Evolutionary conservation across 495 filamentous ascomycete species (phyloP).

Genomic region (Aspergillus coremiiformis): DNA sequence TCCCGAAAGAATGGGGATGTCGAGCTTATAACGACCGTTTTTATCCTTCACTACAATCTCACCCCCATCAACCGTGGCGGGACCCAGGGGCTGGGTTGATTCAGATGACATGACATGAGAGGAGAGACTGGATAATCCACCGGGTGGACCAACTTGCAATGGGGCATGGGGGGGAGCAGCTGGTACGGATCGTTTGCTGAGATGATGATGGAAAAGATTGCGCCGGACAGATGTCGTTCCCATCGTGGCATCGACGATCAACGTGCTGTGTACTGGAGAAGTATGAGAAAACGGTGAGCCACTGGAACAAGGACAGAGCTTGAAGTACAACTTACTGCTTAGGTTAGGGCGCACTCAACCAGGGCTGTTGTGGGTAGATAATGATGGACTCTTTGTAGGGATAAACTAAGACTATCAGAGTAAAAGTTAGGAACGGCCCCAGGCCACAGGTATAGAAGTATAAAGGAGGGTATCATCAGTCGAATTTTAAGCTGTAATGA

Average conservation of each 20-base stretch:
- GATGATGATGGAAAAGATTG: slow-evolving; percentile 66
- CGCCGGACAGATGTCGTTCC: slow-evolving; percentile 49
- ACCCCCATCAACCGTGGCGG: slow-evolving; percentile 40
- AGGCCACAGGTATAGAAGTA: neutral
- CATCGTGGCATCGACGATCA: slow-evolving; percentile 15
- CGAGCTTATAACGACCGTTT: slow-evolving; percentile 68
- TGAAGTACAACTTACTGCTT: neutral
- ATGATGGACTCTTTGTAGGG: neutral
- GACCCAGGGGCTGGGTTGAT: slow-evolving; percentile 25
- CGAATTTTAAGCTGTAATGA: neutral
- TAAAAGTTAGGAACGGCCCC: neutral
- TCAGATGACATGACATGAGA: slow-evolving; percentile 31
- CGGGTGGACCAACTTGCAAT: slow-evolving; percentile 8
- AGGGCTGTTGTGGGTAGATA: neutral
- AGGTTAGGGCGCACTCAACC: neutral
- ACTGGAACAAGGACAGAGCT: neutral
- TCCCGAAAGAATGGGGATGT: slow-evolving; percentile 52
- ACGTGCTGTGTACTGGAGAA: neutral
- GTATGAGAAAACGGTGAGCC: neutral
- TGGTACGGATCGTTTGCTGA: slow-evolving; percentile 59
- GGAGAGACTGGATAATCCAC: slow-evolving; percentile 21
- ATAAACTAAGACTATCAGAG: neutral
- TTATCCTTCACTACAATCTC: slow-evolving; percentile 73
- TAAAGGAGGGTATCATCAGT: neutral
- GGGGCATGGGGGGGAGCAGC: slow-evolving; percentile 20